Evolutionary conservation across 805 yeast species (phyloP).

Genomic region (Yarrowia porcina): DNA sequence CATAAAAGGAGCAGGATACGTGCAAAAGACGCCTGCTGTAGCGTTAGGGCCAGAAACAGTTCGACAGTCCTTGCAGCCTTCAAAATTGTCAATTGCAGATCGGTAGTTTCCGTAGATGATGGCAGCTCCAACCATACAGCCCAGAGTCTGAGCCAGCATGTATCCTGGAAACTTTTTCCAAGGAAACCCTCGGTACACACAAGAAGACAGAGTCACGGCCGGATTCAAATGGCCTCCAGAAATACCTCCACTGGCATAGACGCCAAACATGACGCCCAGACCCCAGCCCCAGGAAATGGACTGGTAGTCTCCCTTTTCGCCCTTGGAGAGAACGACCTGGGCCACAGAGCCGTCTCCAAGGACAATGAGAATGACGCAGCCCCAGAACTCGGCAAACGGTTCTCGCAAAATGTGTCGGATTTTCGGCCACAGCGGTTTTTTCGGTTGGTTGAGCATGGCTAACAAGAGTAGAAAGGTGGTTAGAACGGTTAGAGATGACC

Average conservation of each 20-base stretch:
- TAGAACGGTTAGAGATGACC: too few species aligned
- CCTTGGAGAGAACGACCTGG: slow-evolving; percentile 44
- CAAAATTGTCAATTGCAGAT: slow-evolving; percentile 41
- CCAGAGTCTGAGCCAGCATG: slow-evolving; percentile 48
- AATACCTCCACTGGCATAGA: slow-evolving; percentile 50
- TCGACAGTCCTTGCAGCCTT: slow-evolving; percentile 34
- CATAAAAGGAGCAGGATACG: slow-evolving; percentile 45
- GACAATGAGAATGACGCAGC: slow-evolving; percentile 47
- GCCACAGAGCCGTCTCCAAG: slow-evolving; percentile 51
- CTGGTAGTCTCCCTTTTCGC: slow-evolving; percentile 43
- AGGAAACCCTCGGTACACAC: slow-evolving; percentile 52
- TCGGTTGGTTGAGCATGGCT: background rate
- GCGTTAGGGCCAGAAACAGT: slow-evolving; percentile 38
- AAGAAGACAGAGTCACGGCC: slow-evolving; percentile 49
- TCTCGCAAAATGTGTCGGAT: slow-evolving; percentile 42
- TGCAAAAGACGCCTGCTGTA: slow-evolving; percentile 48
- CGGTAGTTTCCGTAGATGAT: slow-evolving; percentile 48
- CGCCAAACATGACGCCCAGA: slow-evolving; percentile 52
- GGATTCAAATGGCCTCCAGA: slow-evolving; percentile 59
- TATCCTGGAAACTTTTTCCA: slow-evolving; percentile 48
- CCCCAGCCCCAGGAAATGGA: slow-evolving; percentile 52
- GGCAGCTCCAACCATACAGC: slow-evolving; percentile 50
- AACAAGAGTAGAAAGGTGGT: background rate
- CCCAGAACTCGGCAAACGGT: slow-evolving; percentile 52
- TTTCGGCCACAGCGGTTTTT: slow-evolving; percentile 16